Evolutionary conservation across 2,329 filamentous ascomycete genomes (phyloP).

Genomic region (Blastomyces emzantsi): DNA sequence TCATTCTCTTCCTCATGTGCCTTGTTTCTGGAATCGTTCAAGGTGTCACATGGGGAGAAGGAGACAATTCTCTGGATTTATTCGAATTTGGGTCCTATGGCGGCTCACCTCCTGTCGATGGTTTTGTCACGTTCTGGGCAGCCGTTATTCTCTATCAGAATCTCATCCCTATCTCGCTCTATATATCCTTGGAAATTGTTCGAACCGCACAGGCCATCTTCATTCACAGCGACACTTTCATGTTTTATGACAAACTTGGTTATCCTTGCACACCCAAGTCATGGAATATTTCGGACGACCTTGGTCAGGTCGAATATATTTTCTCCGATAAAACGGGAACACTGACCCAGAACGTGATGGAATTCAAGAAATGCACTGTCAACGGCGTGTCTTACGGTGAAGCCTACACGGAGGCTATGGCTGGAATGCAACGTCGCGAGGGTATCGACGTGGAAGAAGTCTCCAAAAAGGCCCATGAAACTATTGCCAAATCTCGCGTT

Average conservation of each 20-base stretch:
- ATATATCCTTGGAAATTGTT: conserved; percentile 94
- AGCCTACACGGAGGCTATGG: conserved; percentile 93
- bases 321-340: conserved; percentile 94
- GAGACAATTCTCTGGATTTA: conserved; percentile 62
- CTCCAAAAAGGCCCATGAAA: conserved; percentile 57
- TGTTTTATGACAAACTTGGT: conserved; percentile 95
- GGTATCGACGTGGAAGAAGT: conserved; percentile 82
- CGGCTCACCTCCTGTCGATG: conserved; percentile 63
- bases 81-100: conserved; percentile 86
- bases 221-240: conserved; percentile 90
- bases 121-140: conserved; percentile 96
- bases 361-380: conserved; percentile 97
- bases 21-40: conserved; percentile 75
- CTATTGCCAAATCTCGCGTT: conserved; percentile 70
- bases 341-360: conserved; percentile 89
- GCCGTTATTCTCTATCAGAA: conserved; percentile 95
- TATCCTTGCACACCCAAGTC: conserved; percentile 95
- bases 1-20: conserved; percentile 83
- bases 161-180: conserved; percentile 94
- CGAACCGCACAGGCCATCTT: conserved; percentile 89
- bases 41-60: conserved; percentile 69
- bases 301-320: conserved; percentile 98
- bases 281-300: conserved; percentile 98
- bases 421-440: conserved; percentile 87
- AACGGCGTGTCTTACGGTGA: conserved; percentile 96